These are phyloP conservation scores for Pugionium cornutum DNA, from an alignment of 345 rosid genomes.

Conservation along the genomic window DNA sequence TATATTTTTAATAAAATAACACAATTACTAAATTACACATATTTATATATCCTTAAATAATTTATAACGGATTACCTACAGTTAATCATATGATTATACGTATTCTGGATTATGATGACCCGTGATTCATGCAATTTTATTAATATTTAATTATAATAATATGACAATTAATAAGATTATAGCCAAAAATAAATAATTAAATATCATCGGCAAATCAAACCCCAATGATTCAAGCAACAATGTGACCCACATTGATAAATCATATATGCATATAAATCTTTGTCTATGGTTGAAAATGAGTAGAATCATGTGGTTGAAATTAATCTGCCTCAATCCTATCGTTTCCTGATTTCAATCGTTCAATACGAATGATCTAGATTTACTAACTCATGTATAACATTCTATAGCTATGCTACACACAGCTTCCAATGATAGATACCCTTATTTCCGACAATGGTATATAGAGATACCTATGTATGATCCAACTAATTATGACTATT, in stretches of 20 bases:
- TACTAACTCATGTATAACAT: conserved; percentile 15
- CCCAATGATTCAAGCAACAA: conserved; percentile 36
- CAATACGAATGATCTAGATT: conserved; percentile 21
- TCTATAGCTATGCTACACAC: conserved; percentile 11
- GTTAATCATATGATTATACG: too few species aligned
- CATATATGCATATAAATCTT: conserved; percentile 28
- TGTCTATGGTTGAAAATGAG: conserved; percentile 24
- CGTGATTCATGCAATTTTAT: too few species aligned
- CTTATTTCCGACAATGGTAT: background rate
- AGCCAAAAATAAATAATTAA: background rate
- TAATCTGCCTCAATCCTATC: conserved; percentile 19
- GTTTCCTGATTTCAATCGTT: conserved; percentile 21
- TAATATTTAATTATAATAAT: too few species aligned
- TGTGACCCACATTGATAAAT: conserved; percentile 37
- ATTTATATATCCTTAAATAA: too few species aligned
- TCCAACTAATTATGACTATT: too few species aligned
- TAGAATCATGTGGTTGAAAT: conserved; percentile 34
- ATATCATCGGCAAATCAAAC: conserved; percentile 18
- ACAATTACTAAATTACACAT: too few species aligned
- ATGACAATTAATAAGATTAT: too few species aligned
- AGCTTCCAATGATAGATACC: conserved; percentile 22
- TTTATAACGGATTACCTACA: too few species aligned
- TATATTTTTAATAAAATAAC: too few species aligned
- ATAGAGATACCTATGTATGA: background rate
- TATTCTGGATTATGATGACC: too few species aligned